Evolutionary conservation across 441 rosid genomes (phyloP).

Genomic region (Erysimum pusillum): DNA sequence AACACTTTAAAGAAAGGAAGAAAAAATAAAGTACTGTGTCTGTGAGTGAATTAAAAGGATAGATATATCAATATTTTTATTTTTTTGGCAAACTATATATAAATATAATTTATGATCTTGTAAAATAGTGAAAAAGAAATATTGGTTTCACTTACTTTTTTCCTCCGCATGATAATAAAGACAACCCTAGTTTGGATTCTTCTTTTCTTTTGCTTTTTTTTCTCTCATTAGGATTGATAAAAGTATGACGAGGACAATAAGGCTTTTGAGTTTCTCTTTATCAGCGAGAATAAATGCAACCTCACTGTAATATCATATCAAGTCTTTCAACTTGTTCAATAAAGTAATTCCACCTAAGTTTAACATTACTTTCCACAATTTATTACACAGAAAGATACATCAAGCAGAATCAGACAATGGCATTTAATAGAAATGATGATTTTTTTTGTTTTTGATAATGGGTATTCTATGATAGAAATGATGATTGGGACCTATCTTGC

Average conservation of each 20-base stretch:
- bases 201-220: neutral
- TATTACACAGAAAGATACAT: too few relatives aligned
- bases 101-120: neutral
- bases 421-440: too few relatives aligned
- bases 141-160: conserved; percentile 3
- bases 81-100: too few relatives aligned
- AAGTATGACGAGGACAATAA: conserved; percentile 11
- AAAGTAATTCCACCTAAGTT: conserved; percentile 2
- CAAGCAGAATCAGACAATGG: too few relatives aligned
- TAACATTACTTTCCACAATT: too few relatives aligned
- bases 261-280: conserved; percentile 20
- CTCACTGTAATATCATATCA: conserved; percentile 25
- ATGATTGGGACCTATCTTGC: too few relatives aligned
- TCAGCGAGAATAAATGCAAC: conserved; percentile 25
- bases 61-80: too few relatives aligned
- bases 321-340: conserved; percentile 8
- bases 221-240: conserved; percentile 19
- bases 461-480: too few relatives aligned
- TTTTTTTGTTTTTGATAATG: too few relatives aligned
- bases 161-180: conserved; percentile 30
- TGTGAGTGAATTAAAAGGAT: neutral
- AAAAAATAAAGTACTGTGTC: neutral
- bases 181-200: conserved; percentile 32
- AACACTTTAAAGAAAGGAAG: neutral
- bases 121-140: conserved; percentile 11